These are phyloP conservation scores for Taphrina populina DNA, from an alignment of 1,139 yeast genomes.

Conservation along the genomic window DNA sequence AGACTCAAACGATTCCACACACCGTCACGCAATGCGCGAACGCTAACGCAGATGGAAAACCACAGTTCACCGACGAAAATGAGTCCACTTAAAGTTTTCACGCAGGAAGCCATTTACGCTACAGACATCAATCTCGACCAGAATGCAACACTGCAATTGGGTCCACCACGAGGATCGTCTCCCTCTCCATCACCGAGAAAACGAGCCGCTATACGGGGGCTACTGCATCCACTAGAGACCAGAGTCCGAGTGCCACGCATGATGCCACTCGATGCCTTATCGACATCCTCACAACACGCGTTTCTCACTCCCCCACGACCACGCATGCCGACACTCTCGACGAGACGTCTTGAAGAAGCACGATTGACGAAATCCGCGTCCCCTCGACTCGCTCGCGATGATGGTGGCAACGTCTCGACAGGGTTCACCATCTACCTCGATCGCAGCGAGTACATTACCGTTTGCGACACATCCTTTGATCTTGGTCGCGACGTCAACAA, in stretches of 20 bases:
- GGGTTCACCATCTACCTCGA: constrained; percentile 18
- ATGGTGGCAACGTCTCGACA: background rate
- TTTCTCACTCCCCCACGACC: constrained; percentile 19
- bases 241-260: background rate
- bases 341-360: background rate
- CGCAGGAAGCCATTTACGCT: constrained; percentile 11
- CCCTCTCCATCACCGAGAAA: constrained; percentile 10
- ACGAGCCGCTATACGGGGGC: background rate
- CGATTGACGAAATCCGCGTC: constrained; percentile 9
- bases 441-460: constrained; percentile 8
- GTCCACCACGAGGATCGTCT: background rate
- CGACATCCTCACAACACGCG: constrained; percentile 4
- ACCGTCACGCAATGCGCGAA: no score
- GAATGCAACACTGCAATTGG: constrained; percentile 1
- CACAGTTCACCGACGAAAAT: constrained; percentile 1
- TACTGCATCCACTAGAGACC: background rate
- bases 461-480: background rate
- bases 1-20: background rate
- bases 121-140: background rate
- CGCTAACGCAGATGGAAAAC: no score
- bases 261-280: constrained; percentile 8
- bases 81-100: constrained; percentile 5
- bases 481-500: constrained; percentile 17
- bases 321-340: background rate
- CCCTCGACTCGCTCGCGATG: constrained; percentile 3